A percentile compares a stretch with the other conserved stretches of the same genome.
Conservation (phyloP, 495 filamentous ascomycete species). For the Talaromyces nanjingensis region DNA sequence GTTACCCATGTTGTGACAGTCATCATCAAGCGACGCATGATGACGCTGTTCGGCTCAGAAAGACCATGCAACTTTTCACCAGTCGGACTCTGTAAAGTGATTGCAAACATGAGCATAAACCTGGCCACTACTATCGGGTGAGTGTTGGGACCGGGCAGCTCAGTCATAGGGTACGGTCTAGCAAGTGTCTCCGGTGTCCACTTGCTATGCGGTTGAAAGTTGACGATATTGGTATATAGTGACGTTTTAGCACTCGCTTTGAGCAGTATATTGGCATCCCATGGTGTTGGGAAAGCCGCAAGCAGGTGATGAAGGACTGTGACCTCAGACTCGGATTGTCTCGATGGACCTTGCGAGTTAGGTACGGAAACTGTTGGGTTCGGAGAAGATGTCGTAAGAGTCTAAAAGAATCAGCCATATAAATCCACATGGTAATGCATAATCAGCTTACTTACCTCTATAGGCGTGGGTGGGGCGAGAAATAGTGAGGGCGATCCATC, state of each 20-base stretch:
- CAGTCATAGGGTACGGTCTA: neutral
- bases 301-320: neutral
- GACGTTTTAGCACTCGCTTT: neutral
- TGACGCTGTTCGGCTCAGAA: neutral
- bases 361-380: neutral
- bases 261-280: neutral
- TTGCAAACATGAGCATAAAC: neutral
- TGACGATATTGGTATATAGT: neutral
- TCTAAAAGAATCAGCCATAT: neutral
- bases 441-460: neutral
- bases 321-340: neutral
- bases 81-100: neutral
- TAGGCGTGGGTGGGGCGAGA: neutral
- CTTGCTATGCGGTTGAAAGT: neutral
- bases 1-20: neutral
- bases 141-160: neutral
- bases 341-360: neutral
- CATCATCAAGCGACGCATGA: neutral
- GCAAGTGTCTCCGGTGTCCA: neutral
- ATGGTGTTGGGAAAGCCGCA: neutral
- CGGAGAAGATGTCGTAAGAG: neutral
- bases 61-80: neutral
- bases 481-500: neutral
- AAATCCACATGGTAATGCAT: neutral
- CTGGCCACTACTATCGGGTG: neutral